Conservation (phyloP, 768 basidiomycete species). For the Paxillus rubicundulus region DNA sequence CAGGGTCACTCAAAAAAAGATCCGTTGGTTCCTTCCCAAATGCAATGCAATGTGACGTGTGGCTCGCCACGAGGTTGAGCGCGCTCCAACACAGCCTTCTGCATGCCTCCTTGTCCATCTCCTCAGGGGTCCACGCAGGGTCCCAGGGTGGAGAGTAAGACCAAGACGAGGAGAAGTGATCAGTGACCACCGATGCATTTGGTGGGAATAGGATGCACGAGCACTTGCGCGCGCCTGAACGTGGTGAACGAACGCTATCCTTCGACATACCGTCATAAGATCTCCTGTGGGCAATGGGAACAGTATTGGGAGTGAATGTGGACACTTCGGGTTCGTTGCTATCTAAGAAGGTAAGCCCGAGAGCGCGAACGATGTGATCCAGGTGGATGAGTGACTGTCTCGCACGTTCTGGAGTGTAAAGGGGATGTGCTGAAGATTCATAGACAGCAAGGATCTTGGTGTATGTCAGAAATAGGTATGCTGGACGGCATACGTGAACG, state of each 20-base stretch:
- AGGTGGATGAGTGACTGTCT: conserved; percentile 52
- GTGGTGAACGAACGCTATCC: conserved; percentile 26
- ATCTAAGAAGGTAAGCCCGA: conserved; percentile 58
- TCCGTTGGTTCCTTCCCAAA: conserved; percentile 56
- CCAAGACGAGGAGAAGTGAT: conserved; percentile 43
- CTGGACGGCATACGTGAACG: conserved; percentile 15
- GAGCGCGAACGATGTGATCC: conserved; percentile 60
- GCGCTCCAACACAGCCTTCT: conserved; percentile 78
- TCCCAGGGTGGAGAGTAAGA: conserved; percentile 62
- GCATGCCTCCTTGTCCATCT: conserved; percentile 66
- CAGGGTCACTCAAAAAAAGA: conserved; percentile 60
- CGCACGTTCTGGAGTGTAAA: conserved; percentile 55
- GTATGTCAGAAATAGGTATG: conserved; percentile 11
- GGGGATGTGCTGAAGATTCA: conserved; percentile 71
- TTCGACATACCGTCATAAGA: conserved; percentile 27
- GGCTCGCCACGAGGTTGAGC: conserved; percentile 63
- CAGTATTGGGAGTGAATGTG: conserved; percentile 46
- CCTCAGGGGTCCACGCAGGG: conserved; percentile 48
- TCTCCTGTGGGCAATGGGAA: conserved; percentile 46
- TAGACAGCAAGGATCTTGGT: conserved; percentile 73
- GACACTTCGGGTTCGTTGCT: conserved; percentile 51
- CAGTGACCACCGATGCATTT: conserved; percentile 30
- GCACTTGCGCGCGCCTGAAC: conserved; percentile 38
- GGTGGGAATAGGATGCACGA: conserved; percentile 43
- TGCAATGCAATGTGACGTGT: conserved; percentile 66